Evolutionary conservation across 257 asterid genomes (phyloP), one percentile per base, ranked within the genome.

Genomic region (Lantana camara): DNA sequence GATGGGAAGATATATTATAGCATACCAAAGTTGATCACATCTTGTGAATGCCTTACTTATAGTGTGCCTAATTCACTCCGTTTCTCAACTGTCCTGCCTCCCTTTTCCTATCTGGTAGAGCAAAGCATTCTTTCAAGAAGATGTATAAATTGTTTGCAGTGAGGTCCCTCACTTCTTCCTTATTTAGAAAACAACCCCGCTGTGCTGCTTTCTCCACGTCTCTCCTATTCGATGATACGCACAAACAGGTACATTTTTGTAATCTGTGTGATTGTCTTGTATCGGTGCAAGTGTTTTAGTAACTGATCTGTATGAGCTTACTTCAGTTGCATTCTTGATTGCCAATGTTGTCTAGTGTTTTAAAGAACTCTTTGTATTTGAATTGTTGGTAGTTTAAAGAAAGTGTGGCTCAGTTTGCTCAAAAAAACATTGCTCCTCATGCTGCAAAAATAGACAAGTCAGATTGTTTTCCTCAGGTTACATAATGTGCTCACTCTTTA

Each of bases 351-450:
- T 49, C 17, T n/a, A n/a, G n/a, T n/a, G n/a, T 64, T 52, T 54
- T 32, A 46, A 23, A 70, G 47, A 42, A 4, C 29, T 16, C 40
- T 24, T 50, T 15, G 9, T 13, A 1, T 42, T 38, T 44, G 68
- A 10, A 21, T 23, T 63, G 45, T 60, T 44, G 23, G 57, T 91
- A 94, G 99, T 94, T 94, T 64, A 90, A 94, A 73, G 96, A 90
- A 78, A 93, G 99, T 8, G 95, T 94, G 70, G 78, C 95, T 14
- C 96, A 90, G 60, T 94, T 94, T 72, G 90, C 99, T 62, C 90
- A 80, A 82, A 96, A 94, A 67, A 82, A 80, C 64, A 88, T 94
- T 74, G 93, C 96, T n/a, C 99, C 97, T 68, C 87, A 83, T 77
- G 96, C 99, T 27, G 59, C 93, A 7, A 74, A 84, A 59, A 88